Base-by-base conservation (phyloP, 805 yeast genomes). In the Priceomyces fermenticarens region DNA sequence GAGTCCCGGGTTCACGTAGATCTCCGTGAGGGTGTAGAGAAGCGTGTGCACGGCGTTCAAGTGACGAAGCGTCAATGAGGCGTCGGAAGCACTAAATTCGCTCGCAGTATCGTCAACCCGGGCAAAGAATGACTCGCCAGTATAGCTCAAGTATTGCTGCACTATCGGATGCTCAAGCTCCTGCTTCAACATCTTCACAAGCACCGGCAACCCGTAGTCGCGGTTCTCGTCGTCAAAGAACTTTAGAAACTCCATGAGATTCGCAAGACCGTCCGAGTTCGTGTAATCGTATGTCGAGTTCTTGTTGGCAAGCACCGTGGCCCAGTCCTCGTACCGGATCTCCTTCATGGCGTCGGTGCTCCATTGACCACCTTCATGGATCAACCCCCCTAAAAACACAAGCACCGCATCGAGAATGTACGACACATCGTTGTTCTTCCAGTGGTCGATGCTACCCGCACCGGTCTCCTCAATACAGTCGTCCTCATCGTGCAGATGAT, bases 211-310 rank as follows among this genome's bases (percentile, higher is more conserved):
- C 2, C 73, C 83, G 55, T 77, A 78, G 6, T 69, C 71, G 20
- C 77, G 70, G 30, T 71, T 66, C 33, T 77, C 78, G 34, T 77
- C 80, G 51, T 80, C 85, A 40, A 81, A 72, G 36, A 70, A 69
- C 49, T 76, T 79, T 32, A 83, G 62, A 1, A 80, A 73, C 16
- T 78, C 80, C 26, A 77, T 65, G 25, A 80, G 58, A 14, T 81
- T 76, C 30, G 71, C 65, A 46, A 80, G 59, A 0, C 81, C 77
- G 44, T 72, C 73, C 1, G 88, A 78, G 28, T 71, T 62, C 4
- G 75, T 67, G 48, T 73, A 80, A 51, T 85, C 89, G 55, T 70
- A 83, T 0, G 91, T 84, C 2, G 78, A 74, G 40, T 79, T 73
- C 7, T 70, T 61, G 40, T 81, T 52, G 2, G 74, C 66, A 6